Conservation (phyloP, 345 rosid species). For the Angophora floribunda region DNA sequence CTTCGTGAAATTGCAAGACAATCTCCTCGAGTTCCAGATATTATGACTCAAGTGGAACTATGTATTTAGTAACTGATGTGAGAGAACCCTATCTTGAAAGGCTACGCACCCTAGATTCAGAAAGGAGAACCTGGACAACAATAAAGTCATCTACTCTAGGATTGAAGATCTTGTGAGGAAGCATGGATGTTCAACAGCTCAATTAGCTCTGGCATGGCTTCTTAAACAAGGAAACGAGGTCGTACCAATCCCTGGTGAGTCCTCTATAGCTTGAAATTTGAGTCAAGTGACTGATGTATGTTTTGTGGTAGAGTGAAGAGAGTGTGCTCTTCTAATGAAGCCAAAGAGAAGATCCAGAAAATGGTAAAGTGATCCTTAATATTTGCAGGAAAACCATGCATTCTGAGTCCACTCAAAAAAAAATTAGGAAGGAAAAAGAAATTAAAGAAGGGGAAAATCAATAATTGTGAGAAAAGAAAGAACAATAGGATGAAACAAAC, state of each 20-base stretch:
- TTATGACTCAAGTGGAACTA: not conserved
- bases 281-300: not conserved
- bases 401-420: not conserved
- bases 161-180: slow-evolving; percentile 23
- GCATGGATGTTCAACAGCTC: slow-evolving; percentile 32
- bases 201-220: slow-evolving; percentile 48
- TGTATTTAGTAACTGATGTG: not conserved
- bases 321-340: not conserved
- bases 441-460: not conserved
- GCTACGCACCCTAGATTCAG: slow-evolving; percentile 23
- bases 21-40: not conserved
- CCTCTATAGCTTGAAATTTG: not conserved
- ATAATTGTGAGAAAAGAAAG: not conserved
- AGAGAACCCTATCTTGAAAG: slow-evolving; percentile 1
- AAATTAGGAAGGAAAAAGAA: not conserved
- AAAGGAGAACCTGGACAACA: slow-evolving; percentile 32
- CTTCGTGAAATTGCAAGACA: not conserved
- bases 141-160: slow-evolving; percentile 24
- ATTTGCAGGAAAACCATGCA: not conserved
- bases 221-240: slow-evolving; percentile 33
- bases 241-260: slow-evolving; percentile 43
- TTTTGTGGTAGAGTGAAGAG: not conserved
- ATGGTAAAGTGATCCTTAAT: not conserved
- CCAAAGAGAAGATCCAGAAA: not conserved
- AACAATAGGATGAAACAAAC: not conserved